A percentile compares a stretch with the other conserved stretches of the same genome.
phyloP scores from a whole-genome alignment of 2,329 filamentous ascomycete species.

The Aspergillus sergii region DNA sequence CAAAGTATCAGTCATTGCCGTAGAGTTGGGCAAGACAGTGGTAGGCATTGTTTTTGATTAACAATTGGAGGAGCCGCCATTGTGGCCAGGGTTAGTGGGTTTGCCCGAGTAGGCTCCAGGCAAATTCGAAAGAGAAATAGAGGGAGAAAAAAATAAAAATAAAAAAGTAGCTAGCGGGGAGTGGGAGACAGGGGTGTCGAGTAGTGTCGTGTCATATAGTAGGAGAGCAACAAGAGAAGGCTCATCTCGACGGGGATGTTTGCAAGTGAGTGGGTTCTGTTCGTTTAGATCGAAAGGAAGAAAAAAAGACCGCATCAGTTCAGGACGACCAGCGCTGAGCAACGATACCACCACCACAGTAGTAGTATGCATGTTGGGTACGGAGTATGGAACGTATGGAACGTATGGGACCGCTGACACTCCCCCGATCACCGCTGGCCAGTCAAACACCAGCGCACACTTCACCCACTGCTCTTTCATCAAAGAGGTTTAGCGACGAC shows the following conservation, averaged over 20 bases:
- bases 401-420: conserved; percentile 7
- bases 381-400: conserved; percentile 1
- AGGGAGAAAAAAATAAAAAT: not conserved
- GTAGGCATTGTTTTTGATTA: conserved; percentile 11
- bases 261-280: not conserved
- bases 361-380: not conserved
- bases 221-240: not conserved
- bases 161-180: conserved; percentile 5
- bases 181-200: conserved; percentile 1
- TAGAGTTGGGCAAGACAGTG: conserved; percentile 1
- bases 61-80: conserved; percentile 17
- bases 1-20: conserved; percentile 25
- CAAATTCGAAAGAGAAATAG: not conserved
- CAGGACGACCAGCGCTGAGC: not conserved
- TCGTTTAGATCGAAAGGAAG: not conserved
- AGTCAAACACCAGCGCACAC: conserved; percentile 17
- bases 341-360: not conserved
- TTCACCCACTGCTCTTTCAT: conserved; percentile 18
- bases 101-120: conserved; percentile 7
- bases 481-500: conserved; percentile 31
- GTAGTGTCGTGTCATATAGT: not conserved
- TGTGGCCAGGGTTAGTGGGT: conserved; percentile 13
- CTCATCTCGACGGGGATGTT: not conserved
- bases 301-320: not conserved
- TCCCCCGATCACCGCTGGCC: conserved; percentile 19